Conservation (phyloP, 78 protist species). For the Guillardia theta region DNA sequence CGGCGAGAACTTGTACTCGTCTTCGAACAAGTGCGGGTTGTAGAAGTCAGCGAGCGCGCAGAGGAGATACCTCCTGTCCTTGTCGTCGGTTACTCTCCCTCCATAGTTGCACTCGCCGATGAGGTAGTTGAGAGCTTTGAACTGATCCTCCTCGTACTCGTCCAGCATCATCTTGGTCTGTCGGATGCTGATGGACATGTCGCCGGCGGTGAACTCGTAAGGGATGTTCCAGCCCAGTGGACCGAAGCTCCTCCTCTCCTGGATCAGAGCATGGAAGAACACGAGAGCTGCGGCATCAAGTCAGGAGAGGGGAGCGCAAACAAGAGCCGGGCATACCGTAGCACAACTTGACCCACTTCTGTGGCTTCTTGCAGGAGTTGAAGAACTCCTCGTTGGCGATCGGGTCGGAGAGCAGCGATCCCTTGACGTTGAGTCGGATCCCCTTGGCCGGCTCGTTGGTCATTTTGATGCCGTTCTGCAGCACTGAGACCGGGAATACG, state of each 20-base stretch:
- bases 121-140: conserved; percentile 36
- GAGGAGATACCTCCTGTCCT: conserved; percentile 17
- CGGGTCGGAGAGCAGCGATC: conserved; percentile 32
- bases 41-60: conserved; percentile 32
- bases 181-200: conserved; percentile 52
- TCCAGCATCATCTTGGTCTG: conserved; percentile 53
- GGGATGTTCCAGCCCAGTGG: conserved; percentile 72
- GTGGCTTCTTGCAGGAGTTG: conserved; percentile 15
- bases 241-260: conserved; percentile 62
- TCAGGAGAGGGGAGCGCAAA: not conserved
- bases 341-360: conserved; percentile 58
- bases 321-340: conserved; percentile 25
- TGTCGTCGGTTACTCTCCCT: conserved; percentile 55
- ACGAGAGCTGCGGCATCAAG: conserved; percentile 17
- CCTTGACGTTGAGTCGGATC: conserved; percentile 49
- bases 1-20: conserved; percentile 56
- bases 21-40: not conserved
- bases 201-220: conserved; percentile 63
- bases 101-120: conserved; percentile 56
- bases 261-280: conserved; percentile 55
- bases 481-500: conserved; percentile 79
- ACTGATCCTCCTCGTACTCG: conserved; percentile 34
- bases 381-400: conserved; percentile 30
- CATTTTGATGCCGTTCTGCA: conserved; percentile 74
- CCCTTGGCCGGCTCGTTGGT: conserved; percentile 74